These are phyloP conservation scores for Exobasidium cylindrosporum DNA, from an alignment of 1,284 basidiomycete genomes.

Conservation along the genomic window DNA sequence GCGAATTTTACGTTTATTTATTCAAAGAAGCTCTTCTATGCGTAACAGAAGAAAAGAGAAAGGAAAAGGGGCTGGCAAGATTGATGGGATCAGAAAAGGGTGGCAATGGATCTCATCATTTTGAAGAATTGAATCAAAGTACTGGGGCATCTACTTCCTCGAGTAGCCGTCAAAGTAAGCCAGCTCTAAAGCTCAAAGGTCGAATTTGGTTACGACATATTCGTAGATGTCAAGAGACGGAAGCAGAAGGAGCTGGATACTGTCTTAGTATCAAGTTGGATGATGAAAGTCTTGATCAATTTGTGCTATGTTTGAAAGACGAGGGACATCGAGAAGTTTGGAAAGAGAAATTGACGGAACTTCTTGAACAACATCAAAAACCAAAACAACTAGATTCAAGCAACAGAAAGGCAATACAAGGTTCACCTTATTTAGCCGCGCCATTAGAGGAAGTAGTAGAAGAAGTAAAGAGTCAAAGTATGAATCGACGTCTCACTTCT, in stretches of 20 bases:
- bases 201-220: slow-evolving; percentile 92
- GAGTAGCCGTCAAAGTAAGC: slow-evolving; percentile 57
- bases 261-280: slow-evolving; percentile 92
- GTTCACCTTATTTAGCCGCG: neutral
- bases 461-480: neutral
- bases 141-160: neutral
- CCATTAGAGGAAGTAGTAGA: neutral
- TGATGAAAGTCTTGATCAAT: slow-evolving; percentile 84
- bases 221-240: slow-evolving; percentile 75
- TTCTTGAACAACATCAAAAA: slow-evolving; percentile 19
- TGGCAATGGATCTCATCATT: neutral
- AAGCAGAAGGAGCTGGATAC: slow-evolving; percentile 65
- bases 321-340: slow-evolving; percentile 82
- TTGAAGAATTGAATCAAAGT: neutral
- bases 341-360: slow-evolving; percentile 60
- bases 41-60: slow-evolving; percentile 87
- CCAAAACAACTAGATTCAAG: neutral
- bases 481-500: neutral
- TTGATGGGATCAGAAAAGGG: slow-evolving; percentile 58
- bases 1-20: slow-evolving; percentile 90
- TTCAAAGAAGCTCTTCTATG: slow-evolving; percentile 96
- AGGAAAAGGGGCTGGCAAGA: slow-evolving; percentile 67
- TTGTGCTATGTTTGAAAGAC: slow-evolving; percentile 90
- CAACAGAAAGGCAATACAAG: neutral
- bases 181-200: slow-evolving; percentile 83